Evolutionary conservation across 2,329 filamentous ascomycete species (phyloP), one percentile per base, ranked within the genome.

Genomic region (Acrocalymma vagum): DNA sequence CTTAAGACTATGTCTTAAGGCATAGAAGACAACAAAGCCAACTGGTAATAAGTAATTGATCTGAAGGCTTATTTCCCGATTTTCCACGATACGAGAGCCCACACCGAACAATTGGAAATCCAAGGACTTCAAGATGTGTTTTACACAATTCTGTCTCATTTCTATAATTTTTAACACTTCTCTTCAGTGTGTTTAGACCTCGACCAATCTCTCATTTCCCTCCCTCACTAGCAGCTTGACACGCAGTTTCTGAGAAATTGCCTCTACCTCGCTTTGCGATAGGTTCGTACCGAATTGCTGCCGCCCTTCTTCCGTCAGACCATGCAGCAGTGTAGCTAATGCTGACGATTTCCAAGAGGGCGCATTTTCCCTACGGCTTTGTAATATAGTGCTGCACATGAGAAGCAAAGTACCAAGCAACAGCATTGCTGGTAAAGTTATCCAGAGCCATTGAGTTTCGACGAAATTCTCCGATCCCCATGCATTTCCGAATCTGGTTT

Each of bases 271-370:
- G 32, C 52, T 56, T 7, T 40, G 37, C 3, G 47, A 36, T 7
- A 42, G 11, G 4, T 33, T 29, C 5, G 45, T 27, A 16, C 43
- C 37, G 13, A 54, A 36, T 10, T 24, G 8, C 6, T 35, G 38
- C 4, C 42, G 39, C 0, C 30, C 44, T 13, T 55, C 53, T 27
- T 52, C 45, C 5, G 53, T 45, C 28, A 58, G 23, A 2, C 53
- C 53, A 31, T 58, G 53, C 6, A 56, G 28, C 8, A 58, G 34
- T 5, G 45, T 56, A 5, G 50, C 45, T 32, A 58, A 24, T 6
- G 50, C 33, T 14, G 53, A 56, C 1, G 53, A 52, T 26, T 58
- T 58, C 53, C 53, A 56, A 7, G 38, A 29, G 5, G 38, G 33
- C 9, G 39, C 30, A 6, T 35, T 17, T 6, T 37, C 11, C 15